Evolutionary conservation across 2,329 filamentous ascomycete genomes (phyloP).

Genomic region (Fusarium mangiferae): DNA sequence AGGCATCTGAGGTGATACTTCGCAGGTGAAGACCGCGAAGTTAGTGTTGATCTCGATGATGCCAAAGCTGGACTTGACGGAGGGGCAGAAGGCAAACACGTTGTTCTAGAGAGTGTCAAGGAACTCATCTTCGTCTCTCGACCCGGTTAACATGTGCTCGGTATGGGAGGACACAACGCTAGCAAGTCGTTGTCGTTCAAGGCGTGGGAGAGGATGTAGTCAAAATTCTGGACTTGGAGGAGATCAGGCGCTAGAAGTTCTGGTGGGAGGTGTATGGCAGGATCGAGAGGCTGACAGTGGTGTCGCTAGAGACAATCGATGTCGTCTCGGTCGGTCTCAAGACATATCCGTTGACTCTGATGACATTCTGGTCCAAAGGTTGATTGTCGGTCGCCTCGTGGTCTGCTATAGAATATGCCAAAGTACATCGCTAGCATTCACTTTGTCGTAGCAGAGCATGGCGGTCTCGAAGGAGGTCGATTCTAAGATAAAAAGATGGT

Average conservation of each 20-base stretch:
- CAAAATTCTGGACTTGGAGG: not conserved
- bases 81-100: not conserved
- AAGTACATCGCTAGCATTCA: no score
- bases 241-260: not conserved
- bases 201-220: not conserved
- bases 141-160: not conserved
- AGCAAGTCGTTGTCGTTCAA: not conserved
- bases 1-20: no score
- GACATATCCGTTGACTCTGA: not conserved
- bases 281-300: no score
- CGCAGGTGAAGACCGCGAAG: no score
- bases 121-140: rapidly evolving
- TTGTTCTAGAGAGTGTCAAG: not conserved
- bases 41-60: not conserved
- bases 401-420: no score
- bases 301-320: no score
- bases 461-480: not conserved
- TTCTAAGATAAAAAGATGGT: rapidly evolving
- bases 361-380: not conserved
- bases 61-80: not conserved
- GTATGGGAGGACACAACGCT: no score
- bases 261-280: not conserved
- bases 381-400: no score
- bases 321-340: not conserved
- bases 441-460: no score